These are phyloP conservation scores for Lipomyces starkeyi DNA, from an alignment of 805 yeast species.

Conservation along the genomic window DNA sequence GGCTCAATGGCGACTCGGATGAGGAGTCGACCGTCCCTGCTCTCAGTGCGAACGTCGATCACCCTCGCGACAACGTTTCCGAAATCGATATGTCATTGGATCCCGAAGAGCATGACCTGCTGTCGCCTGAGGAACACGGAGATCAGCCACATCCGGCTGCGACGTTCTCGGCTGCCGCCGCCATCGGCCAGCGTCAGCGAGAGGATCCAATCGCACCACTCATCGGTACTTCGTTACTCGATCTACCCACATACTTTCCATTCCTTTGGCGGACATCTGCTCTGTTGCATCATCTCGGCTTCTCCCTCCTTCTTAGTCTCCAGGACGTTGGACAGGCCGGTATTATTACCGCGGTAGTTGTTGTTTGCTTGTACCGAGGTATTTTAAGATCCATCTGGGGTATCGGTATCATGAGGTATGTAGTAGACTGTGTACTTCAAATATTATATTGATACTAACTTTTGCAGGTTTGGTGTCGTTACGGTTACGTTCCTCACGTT, in stretches of 20 bases:
- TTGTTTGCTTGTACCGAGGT: constrained; percentile 32
- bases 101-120: constrained; percentile 17
- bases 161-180: constrained; percentile 33
- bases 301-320: constrained; percentile 30
- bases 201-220: constrained; percentile 36
- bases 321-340: constrained; percentile 19
- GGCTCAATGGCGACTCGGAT: constrained; percentile 18
- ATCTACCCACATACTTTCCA: constrained; percentile 35
- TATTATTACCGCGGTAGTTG: constrained; percentile 13
- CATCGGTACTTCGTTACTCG: constrained; percentile 33
- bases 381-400: constrained; percentile 34
- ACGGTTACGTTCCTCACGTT: constrained; percentile 35
- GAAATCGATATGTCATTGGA: constrained; percentile 25
- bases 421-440: background rate
- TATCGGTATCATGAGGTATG: constrained; percentile 35
- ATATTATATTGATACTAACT: too few species aligned
- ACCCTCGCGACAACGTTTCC: constrained; percentile 13
- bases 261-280: constrained; percentile 36
- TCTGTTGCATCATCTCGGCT: constrained; percentile 32
- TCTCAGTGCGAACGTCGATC: constrained; percentile 18
- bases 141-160: constrained; percentile 27
- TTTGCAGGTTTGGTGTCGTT: constrained; percentile 31
- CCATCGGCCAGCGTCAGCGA: constrained; percentile 29
- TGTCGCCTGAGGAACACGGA: constrained; percentile 10
- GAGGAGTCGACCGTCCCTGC: constrained; percentile 19